A percentile compares a stretch with the other conserved stretches of the same genome.
phyloP scores from a whole-genome alignment of 2,329 filamentous ascomycete species.

The Aspergillus bombycis region DNA sequence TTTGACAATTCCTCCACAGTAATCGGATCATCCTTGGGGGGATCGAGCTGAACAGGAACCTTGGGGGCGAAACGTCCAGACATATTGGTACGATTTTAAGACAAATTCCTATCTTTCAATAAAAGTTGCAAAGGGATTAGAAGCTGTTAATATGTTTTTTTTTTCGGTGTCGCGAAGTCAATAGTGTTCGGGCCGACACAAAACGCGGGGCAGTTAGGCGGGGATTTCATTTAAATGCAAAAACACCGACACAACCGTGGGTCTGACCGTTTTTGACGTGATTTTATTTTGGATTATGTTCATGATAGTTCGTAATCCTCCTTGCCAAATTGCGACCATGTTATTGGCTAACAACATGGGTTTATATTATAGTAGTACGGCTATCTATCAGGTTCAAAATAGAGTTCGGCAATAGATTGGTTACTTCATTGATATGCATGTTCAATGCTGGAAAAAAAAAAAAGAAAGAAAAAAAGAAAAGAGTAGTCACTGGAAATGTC shows the following conservation, averaged over 20 bases:
- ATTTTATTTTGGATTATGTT: background rate
- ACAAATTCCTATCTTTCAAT: background rate
- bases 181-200: conserved; percentile 1
- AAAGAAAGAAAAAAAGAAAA: background rate
- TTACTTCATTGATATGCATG: background rate
- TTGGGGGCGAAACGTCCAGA: conserved; percentile 46
- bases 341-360: background rate
- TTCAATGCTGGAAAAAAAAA: background rate
- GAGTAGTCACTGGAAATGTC: background rate
- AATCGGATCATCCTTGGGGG: conserved; percentile 87
- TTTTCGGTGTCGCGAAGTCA: conserved; percentile 7
- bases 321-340: background rate
- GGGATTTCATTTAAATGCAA: conserved; percentile 16
- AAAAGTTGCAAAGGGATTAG: background rate
- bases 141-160: conserved; percentile 6
- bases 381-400: background rate
- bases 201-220: conserved; percentile 29
- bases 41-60: conserved; percentile 61
- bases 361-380: background rate
- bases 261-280: background rate
- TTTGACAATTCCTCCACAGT: conserved; percentile 76
- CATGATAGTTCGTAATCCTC: background rate
- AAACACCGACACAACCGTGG: conserved; percentile 20
- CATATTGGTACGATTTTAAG: conserved; percentile 27
- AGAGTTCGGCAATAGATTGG: background rate